These are phyloP conservation scores for Aspergillus latus DNA, from an alignment of 2,329 filamentous ascomycete species.

Conservation along the genomic window DNA sequence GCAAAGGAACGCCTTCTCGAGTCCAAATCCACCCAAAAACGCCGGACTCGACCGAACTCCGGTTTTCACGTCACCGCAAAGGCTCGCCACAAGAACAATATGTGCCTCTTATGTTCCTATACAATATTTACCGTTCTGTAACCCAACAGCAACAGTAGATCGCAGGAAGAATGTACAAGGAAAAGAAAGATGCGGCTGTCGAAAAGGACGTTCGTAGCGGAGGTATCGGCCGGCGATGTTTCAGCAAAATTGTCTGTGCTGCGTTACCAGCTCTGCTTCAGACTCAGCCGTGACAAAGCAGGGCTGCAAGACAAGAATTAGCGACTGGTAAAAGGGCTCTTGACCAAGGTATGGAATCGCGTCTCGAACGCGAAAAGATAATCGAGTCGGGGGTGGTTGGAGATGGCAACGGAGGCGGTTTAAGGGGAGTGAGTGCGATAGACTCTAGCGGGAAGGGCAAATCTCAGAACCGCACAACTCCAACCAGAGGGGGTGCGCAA, in stretches of 20 bases:
- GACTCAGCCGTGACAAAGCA: slow-evolving; percentile 11
- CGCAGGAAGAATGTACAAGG: slow-evolving; percentile 9
- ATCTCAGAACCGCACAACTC: slow-evolving; percentile 22
- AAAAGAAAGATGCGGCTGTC: slow-evolving; percentile 13
- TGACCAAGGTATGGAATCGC: slow-evolving; percentile 10
- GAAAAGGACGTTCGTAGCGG: slow-evolving; percentile 15
- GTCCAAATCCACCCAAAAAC: slow-evolving; percentile 8
- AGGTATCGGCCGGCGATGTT: slow-evolving; percentile 25
- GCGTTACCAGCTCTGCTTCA: slow-evolving; percentile 14
- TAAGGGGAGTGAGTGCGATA: slow-evolving; percentile 28
- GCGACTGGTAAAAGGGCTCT: background rate
- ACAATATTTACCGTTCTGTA: slow-evolving; percentile 4
- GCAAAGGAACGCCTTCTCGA: slow-evolving; percentile 2
- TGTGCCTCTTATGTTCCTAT: background rate
- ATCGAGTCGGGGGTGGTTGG: background rate
- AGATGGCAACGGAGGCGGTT: slow-evolving; percentile 23
- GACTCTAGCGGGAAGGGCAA: slow-evolving; percentile 26
- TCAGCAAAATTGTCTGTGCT: slow-evolving; percentile 24
- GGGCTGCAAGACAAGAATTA: slow-evolving; percentile 8
- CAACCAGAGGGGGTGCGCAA: slow-evolving; percentile 1
- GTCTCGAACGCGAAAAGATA: slow-evolving; percentile 4
- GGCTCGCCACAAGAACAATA: slow-evolving; percentile 7
- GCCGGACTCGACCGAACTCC: slow-evolving; percentile 11
- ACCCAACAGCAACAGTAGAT: background rate
- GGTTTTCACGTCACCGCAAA: slow-evolving; percentile 7